Evolutionary conservation across 2,329 filamentous ascomycete genomes (phyloP), one percentile per base, ranked within the genome.

Genomic region (Talaromyces amestolkiae): DNA sequence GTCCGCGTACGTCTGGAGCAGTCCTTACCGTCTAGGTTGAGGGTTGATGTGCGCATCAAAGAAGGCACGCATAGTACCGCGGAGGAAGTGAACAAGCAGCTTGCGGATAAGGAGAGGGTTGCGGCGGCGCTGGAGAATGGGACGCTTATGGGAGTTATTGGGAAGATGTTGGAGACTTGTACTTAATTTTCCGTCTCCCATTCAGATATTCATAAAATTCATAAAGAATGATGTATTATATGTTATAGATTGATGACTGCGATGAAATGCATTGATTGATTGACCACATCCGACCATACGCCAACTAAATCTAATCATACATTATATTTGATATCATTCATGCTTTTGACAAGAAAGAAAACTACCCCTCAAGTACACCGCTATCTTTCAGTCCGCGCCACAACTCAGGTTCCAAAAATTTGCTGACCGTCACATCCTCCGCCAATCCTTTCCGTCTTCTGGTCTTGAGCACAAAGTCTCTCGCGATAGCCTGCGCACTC

Each of bases 391-490:
- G 80, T 70, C 88, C 91, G 77, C 90, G 88, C 81, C 96, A 96
- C 68, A 98, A 87, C 77, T 98, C 95, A 1, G 93, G 92, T 82
- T 99, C 95, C 69, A 99, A 82, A 80, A 98, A 99, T 75, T 96
- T 97, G 77, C 92, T 93, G 64, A 98, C 93, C 35, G 91, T 94
- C 47, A 98, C 92, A 77, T 98, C 95, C 82, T 98, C 95, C 68
- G 92, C 94, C 68, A 99, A 79, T 1, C 95, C 95, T 85, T 99
- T 99, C 70, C 95, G 87, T 73, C 93, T 84, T 71, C 95, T 86
- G 10, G 95, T 99, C 86, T 99, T 99, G 68, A 98, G 85, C 63
- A 98, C 93, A 78, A 99, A 98, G 78, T 99, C 95, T 68, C 95
- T 85, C 1, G 95, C 95, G 58, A 93, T 96, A 24, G 91, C 93